Conservation (phyloP, 148 eudicot species). For the Pouteria glomerata region DNA sequence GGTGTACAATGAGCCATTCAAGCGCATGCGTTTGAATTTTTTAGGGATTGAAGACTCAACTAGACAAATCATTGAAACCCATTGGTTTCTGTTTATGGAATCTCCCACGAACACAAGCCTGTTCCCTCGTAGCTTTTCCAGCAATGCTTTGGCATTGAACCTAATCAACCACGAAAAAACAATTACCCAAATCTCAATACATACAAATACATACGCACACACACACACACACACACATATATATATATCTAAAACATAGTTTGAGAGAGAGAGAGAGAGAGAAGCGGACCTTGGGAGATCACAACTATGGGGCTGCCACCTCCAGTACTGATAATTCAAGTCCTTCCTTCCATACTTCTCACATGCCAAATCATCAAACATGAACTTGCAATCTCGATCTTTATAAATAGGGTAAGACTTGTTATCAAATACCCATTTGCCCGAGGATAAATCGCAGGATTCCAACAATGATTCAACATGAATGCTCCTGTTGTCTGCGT, state of each 20-base stretch:
- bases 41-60: background rate
- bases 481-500: background rate
- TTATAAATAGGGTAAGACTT: background rate
- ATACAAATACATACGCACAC: too few species aligned
- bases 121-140: constrained; percentile 4
- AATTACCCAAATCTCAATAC: too few species aligned
- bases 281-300: constrained; percentile 2
- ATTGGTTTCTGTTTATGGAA: constrained; percentile 1
- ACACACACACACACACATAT: background rate
- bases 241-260: background rate
- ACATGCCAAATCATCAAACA: constrained; percentile 5
- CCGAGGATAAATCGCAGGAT: constrained; percentile 1
- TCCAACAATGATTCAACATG: background rate
- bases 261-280: background rate
- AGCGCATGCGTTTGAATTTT: background rate
- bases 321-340: background rate
- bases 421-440: constrained; percentile 3
- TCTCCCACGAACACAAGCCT: constrained; percentile 8
- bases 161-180: too few species aligned
- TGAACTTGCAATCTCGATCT: background rate
- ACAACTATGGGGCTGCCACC: constrained; percentile 6
- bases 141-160: background rate
- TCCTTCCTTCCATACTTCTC: constrained; percentile 7
- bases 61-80: background rate
- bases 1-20: background rate